Evolutionary conservation across 805 yeast species (phyloP), one percentile per base, ranked within the genome.

Genomic region (Kluyveromyces siamensis): DNA sequence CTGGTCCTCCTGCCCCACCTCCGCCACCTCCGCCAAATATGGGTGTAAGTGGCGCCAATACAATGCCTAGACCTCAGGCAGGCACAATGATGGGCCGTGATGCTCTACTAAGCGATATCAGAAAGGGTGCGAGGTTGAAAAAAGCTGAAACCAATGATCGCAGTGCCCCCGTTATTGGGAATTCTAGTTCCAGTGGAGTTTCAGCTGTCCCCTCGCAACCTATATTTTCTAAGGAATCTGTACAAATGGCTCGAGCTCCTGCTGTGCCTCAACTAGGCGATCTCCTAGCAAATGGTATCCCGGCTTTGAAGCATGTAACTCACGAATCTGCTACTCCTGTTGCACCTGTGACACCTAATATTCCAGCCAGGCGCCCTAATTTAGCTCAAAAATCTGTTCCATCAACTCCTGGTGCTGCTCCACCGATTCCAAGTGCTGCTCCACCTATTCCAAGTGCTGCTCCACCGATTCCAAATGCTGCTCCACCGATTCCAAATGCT

Each of bases 91-190:
- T 68, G 9, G 74, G 72, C 17, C 66, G 80, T 62, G 75, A 75
- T 52, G 81, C 83, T 1, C 62, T 91, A 46, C 72, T 91, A 25
- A 87, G 93, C 30, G 95, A 87, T 62, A 91, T 91, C 55, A 78
- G 88, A 58, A 84, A 85, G 52, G 91, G 90, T 19, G 68, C 61
- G 46, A 65, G 57, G 42, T 70, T 84, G 48, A 83, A 80, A 59
- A 81, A 83, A 53, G 79, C 87, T 1, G 69, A 65, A 52, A 77
- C 97, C 52, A 69, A 76, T 67, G 82, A 79, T 72, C 68, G 96
- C 68, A 78, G 85, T 49, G 78, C 75, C 0, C 87, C 90, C 2
- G 45, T 53, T 52, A 63, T 79, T 33, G 73, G 74, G 25, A 73
- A 77, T 43, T 53, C 65, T 35, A 48, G 58, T 38, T 8, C 52